Conservation (phyloP, 805 yeast genomes). For the Kuraishia floccosa region DNA sequence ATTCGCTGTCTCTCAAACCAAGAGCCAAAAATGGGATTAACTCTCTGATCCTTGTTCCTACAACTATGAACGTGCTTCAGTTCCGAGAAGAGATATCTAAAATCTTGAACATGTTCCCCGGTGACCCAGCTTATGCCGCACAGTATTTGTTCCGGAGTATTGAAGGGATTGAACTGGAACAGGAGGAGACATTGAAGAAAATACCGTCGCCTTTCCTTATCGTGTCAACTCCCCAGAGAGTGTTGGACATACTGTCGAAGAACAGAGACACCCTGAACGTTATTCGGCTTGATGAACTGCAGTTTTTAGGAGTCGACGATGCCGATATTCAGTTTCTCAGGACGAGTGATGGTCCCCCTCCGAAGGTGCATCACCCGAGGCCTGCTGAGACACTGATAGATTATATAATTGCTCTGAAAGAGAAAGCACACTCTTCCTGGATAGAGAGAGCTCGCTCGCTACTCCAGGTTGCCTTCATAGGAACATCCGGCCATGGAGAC, state of each 20-base stretch:
- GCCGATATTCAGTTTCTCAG: conserved; percentile 17
- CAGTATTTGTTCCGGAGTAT: conserved; percentile 19
- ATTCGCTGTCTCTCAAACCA: conserved; percentile 14
- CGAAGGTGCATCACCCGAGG: conserved; percentile 6
- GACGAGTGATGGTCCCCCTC: conserved; percentile 7
- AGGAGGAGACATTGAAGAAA: conserved; percentile 11
- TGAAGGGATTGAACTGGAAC: conserved; percentile 11
- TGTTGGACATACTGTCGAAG: conserved; percentile 21
- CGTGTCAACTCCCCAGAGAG: conserved; percentile 22
- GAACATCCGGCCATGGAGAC: not conserved
- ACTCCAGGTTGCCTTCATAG: not conserved
- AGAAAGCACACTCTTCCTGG: conserved; percentile 9
- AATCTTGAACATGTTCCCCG: conserved; percentile 4
- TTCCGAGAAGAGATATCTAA: conserved; percentile 8
- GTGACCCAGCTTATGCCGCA: conserved; percentile 8
- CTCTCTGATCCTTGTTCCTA: conserved; percentile 14
- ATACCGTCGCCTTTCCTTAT: conserved; percentile 17
- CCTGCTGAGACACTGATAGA: conserved; percentile 19
- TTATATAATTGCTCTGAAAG: conserved; percentile 19
- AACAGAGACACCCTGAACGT: conserved; percentile 12
- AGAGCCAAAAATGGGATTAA: conserved; percentile 10
- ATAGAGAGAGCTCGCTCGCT: not conserved
- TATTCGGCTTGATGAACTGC: conserved; percentile 13
- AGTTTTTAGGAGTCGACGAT: conserved; percentile 20
- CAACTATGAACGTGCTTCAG: conserved; percentile 11